phyloP scores from a whole-genome alignment of 495 filamentous ascomycete species.

The Rhypophila decipiens region DNA sequence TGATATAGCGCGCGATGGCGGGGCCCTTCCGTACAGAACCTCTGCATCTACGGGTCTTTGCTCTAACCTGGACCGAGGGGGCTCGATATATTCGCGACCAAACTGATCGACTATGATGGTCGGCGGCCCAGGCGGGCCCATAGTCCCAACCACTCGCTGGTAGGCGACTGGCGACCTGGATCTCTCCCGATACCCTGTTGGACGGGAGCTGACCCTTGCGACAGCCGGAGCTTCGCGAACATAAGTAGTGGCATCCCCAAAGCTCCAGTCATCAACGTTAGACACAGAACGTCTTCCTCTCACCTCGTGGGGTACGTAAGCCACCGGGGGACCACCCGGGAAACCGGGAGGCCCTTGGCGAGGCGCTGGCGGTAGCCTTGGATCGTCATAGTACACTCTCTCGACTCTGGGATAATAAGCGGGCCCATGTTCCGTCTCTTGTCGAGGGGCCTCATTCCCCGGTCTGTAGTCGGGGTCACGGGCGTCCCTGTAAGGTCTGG shows the following conservation, averaged over 20 bases:
- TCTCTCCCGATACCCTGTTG: conserved; percentile 47
- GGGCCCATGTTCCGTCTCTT: conserved; percentile 14
- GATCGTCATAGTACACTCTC: conserved; percentile 31
- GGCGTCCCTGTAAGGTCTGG: conserved; percentile 17
- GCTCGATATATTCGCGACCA: conserved; percentile 65
- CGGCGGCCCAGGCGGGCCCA: conserved; percentile 51
- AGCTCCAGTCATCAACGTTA: conserved; percentile 40
- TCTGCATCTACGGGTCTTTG: conserved; percentile 35
- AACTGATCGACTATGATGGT: conserved; percentile 65
- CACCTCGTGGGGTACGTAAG: conserved; percentile 35
- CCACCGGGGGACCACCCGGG: conserved; percentile 40
- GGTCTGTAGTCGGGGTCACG: conserved; percentile 22
- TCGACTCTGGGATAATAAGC: conserved; percentile 25
- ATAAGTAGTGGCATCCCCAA: conserved; percentile 43
- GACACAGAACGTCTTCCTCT: conserved; percentile 53
- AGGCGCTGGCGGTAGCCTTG: conserved; percentile 36
- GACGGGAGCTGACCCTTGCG: conserved; percentile 37
- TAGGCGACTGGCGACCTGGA: conserved; percentile 51
- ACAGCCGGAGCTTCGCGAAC: conserved; percentile 46
- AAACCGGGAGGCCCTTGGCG: conserved; percentile 38
- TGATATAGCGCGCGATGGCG: conserved; percentile 43
- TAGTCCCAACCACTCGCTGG: conserved; percentile 40
- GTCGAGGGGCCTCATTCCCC: conserved; percentile 14
- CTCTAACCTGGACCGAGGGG: conserved; percentile 39
- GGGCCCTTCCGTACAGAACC: conserved; percentile 37